Conservation (phyloP, 176 grass and related monocot genomes). For the Carex scoparia region DNA sequence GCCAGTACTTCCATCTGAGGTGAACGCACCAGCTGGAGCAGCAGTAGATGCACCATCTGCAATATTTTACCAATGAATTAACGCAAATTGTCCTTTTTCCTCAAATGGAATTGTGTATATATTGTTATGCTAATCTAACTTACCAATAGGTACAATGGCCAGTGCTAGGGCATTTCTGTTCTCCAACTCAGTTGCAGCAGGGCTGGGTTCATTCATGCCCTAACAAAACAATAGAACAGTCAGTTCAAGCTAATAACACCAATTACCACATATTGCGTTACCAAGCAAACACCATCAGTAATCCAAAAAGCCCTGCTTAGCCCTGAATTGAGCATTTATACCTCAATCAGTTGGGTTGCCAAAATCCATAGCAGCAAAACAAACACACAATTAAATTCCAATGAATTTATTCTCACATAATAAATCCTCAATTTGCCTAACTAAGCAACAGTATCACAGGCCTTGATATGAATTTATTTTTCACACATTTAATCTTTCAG, state of each 20-base stretch:
- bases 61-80: conserved; percentile 13
- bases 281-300: not conserved
- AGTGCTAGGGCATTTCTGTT: conserved; percentile 57
- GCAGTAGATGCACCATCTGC: conserved; percentile 48
- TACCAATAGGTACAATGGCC: conserved; percentile 76
- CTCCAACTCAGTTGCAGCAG: conserved; percentile 49
- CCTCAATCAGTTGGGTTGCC: not conserved
- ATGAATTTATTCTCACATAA: not conserved
- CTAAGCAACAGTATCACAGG: not conserved
- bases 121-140: not conserved
- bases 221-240: conserved; percentile 25
- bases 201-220: conserved; percentile 50
- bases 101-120: not conserved
- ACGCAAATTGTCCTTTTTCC: not conserved
- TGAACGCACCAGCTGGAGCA: conserved; percentile 39
- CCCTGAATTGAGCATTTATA: not conserved
- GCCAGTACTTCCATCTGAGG: conserved; percentile 46
- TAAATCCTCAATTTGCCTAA: not conserved
- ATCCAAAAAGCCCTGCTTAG: not conserved
- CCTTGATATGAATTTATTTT: not conserved
- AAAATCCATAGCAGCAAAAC: not conserved
- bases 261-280: not conserved
- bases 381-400: not conserved
- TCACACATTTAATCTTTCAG: not conserved
- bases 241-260: not conserved